Percentiles rank a stretch among this genome's conserved stretches.
These are phyloP conservation scores for Coprinellus micaceus DNA, from an alignment of 768 basidiomycete species.

Conservation along the genomic window DNA sequence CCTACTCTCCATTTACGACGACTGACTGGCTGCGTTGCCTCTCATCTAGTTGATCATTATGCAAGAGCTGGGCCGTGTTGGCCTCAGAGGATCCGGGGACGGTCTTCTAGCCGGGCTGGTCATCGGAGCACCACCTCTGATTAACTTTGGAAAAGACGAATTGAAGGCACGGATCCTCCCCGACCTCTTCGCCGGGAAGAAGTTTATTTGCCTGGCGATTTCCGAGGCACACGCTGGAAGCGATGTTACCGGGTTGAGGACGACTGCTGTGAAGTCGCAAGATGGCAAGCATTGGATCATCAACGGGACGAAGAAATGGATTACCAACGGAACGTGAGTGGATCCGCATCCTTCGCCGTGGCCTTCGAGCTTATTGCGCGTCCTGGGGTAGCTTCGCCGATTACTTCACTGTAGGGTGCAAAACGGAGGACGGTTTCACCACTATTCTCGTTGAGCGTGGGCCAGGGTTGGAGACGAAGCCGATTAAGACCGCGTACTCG, in stretches of 20 bases:
- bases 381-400: conserved; percentile 33
- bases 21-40: no score
- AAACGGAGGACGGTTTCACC: conserved; percentile 70
- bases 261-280: conserved; percentile 71
- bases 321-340: conserved; percentile 70
- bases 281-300: conserved; percentile 85
- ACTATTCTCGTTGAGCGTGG: conserved; percentile 72
- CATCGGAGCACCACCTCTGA: conserved; percentile 84
- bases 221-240: conserved; percentile 86
- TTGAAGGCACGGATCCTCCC: conserved; percentile 56
- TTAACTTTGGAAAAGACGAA: conserved; percentile 78
- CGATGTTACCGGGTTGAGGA: conserved; percentile 78
- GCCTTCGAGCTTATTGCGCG: neutral
- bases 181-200: conserved; percentile 70
- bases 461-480: conserved; percentile 51
- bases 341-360: conserved; percentile 9
- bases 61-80: conserved; percentile 68
- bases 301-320: conserved; percentile 81
- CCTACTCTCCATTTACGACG: neutral
- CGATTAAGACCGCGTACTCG: conserved; percentile 69
- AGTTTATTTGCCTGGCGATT: conserved; percentile 84
- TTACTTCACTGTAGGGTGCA: conserved; percentile 72
- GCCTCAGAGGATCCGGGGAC: conserved; percentile 76
- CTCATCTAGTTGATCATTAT: conserved; percentile 64
- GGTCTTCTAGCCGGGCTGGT: conserved; percentile 78